phyloP scores from a whole-genome alignment of 2,329 filamentous ascomycete genomes.

The Trichoderma atrobrunneum region DNA sequence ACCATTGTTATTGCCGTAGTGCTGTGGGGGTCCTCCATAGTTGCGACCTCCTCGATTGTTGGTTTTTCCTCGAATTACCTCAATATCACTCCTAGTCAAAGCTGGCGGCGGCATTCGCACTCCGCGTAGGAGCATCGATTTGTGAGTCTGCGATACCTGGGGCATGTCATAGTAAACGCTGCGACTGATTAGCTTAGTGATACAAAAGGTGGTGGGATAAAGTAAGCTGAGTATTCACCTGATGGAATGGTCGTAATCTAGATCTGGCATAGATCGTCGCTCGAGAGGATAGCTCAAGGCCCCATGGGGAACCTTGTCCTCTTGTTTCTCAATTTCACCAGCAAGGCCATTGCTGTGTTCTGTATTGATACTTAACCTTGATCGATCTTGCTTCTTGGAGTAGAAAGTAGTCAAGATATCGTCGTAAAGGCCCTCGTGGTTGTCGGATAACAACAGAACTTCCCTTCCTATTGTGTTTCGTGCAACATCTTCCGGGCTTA shows the following conservation, averaged over 20 bases:
- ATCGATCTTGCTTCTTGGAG: constrained; percentile 74
- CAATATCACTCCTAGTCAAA: constrained; percentile 73
- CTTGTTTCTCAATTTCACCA: constrained; percentile 78
- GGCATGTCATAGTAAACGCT: constrained; percentile 89
- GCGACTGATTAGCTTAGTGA: constrained; percentile 30
- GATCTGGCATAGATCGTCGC: constrained; percentile 65
- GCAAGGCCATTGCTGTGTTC: constrained; percentile 72
- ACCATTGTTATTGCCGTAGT: constrained; percentile 9
- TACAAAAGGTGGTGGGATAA: neutral
- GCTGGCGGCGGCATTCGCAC: constrained; percentile 69
- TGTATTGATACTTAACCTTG: constrained; percentile 70
- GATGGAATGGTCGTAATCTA: constrained; percentile 84
- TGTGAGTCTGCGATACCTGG: constrained; percentile 68
- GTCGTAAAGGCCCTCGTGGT: constrained; percentile 75
- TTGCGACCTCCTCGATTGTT: constrained; percentile 47
- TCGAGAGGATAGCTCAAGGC: constrained; percentile 75
- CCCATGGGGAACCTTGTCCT: constrained; percentile 80
- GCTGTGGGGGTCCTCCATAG: constrained; percentile 27
- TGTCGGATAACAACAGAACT: constrained; percentile 78
- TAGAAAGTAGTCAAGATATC: constrained; percentile 84
- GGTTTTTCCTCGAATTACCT: constrained; percentile 65
- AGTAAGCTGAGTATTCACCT: constrained; percentile 52
- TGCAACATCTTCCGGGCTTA: constrained; percentile 71
- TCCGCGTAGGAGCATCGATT: constrained; percentile 89
- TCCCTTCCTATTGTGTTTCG: constrained; percentile 81